Evolutionary conservation across 78 protist species (phyloP), one percentile per base, ranked within the genome.

Genomic region (Dictyostelium brefeldianum): DNA sequence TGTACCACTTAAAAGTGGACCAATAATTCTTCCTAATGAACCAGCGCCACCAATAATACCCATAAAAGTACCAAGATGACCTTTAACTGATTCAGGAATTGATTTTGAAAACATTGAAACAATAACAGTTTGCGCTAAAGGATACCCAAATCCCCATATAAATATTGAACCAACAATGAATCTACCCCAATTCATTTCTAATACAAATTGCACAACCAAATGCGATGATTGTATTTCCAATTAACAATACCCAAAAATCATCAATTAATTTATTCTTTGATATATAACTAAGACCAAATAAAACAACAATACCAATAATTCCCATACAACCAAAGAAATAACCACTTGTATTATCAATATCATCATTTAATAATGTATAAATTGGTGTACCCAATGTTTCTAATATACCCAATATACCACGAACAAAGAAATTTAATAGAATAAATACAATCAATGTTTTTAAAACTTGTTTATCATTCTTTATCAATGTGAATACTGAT

Each of bases 31-130:
- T 17, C 92, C 92, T 17, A 70, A 31, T 36, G 92, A 85, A 14
- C 92, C 92, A 1, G 92, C 83, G 0, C 73, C 29, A 12, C 79
- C 71, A 67, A 85, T 85, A 47, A 78, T 78, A 51, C 92, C 81
- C 81, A 85, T 85, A 22, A 56, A 9, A 12, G n/a, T 4, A 53
- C 36, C 69, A 22, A 56, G 22, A 12, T 15, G 14, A 53, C 36
- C 69, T 59, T 80, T 25, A 7, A 43, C 11, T 15, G 85, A 18
- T 5, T 22, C 43, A 20, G 51, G n/a, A 14, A 80, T 51, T 14
- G 54, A 31, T 22, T 80, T 80, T 1, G 85, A 80, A 59, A 80
- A 80, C 25, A 80, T 80, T 56, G 85, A 80, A 15, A 80, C 85
- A 1, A 80, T 29, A 1, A 80, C 85, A 22, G 85, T 80, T 59